These are phyloP conservation scores for Isabelozyma heimii DNA, from an alignment of 805 yeast species.

Conservation along the genomic window DNA sequence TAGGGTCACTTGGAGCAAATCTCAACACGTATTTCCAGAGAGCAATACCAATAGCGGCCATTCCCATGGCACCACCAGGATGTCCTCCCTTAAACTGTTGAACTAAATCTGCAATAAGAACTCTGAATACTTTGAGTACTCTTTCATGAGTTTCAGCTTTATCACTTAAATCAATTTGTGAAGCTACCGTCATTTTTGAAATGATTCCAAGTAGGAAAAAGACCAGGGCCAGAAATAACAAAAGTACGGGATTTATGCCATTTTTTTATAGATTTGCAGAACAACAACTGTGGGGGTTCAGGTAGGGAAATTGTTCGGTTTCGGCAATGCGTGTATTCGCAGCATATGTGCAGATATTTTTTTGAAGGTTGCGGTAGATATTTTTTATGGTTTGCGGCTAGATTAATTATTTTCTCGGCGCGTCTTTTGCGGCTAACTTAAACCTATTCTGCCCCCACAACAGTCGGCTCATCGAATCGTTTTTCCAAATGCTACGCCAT, in stretches of 20 bases:
- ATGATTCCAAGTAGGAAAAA: too few relatives aligned
- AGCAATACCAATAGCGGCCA: conserved; percentile 38
- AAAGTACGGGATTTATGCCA: neutral
- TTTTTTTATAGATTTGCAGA: neutral
- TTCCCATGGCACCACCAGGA: conserved; percentile 41
- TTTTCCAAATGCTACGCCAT: too few relatives aligned
- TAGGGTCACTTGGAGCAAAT: conserved; percentile 26
- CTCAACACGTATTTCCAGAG: conserved; percentile 31
- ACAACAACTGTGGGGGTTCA: neutral
- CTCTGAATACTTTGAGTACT: conserved; percentile 20
- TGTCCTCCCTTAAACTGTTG: conserved; percentile 34
- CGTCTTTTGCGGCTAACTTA: too few relatives aligned
- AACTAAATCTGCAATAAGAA: conserved; percentile 24
- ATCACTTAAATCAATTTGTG: neutral
- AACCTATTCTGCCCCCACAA: too few relatives aligned
- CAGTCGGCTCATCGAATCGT: too few relatives aligned
- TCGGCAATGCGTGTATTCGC: neutral
- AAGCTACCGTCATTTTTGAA: neutral
- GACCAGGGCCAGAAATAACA: too few relatives aligned
- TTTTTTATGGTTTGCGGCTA: neutral
- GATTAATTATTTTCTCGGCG: too few relatives aligned
- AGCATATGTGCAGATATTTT: neutral
- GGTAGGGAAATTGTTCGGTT: neutral
- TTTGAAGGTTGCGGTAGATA: neutral
- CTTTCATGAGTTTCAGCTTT: neutral